Evolutionary conservation across 2,329 filamentous ascomycete species (phyloP), one percentile per base, ranked within the genome.

Genomic region (Cladosporium sp.): DNA sequence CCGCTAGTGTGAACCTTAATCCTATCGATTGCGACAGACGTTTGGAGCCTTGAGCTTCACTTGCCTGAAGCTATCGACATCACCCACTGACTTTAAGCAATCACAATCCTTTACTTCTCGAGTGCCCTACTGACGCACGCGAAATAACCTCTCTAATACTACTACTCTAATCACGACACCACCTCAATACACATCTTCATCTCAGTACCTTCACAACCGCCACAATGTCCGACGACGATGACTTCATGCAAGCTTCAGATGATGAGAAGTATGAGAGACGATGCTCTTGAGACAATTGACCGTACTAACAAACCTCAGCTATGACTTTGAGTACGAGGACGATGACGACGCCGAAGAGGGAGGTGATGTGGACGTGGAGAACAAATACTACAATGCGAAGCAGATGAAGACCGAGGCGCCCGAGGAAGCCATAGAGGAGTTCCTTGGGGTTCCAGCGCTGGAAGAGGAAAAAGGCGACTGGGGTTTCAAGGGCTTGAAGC

Each of bases 311-410:
- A n/a, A 6, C 22, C 30, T 3, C 53, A 88, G 86, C 63, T 90
- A 96, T 67, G 93, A 97, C 72, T 97, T 97, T 68, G 92, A 97
- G 66, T 97, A 96, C 71, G 92, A 96, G 68, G 93, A 90, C 61
- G 92, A 89, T 60, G 89, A 90, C 58, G 89, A 96, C 51, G 90
- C 93, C 43, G 88, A 95, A 38, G 86, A 96, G 52, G 83, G 81
- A 27, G 90, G 85, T 52, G 89, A 96, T 68, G 88, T 96, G 62
- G 90, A 92, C 60, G 95, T 97, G 68, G 93, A 99, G 70, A 99
- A 99, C 77, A 96, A 96, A 74, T 99, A 99, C 77, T 99, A 97
- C 79, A 97, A 96, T 72, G 93, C 93, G 38, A 99, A 99, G 73
- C 92, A 97, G 73, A 84, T 95, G 67, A 99, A 97, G 76, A 77